phyloP scores from a whole-genome alignment of 176 grass and related monocot species.

The Musa acuminata region DNA sequence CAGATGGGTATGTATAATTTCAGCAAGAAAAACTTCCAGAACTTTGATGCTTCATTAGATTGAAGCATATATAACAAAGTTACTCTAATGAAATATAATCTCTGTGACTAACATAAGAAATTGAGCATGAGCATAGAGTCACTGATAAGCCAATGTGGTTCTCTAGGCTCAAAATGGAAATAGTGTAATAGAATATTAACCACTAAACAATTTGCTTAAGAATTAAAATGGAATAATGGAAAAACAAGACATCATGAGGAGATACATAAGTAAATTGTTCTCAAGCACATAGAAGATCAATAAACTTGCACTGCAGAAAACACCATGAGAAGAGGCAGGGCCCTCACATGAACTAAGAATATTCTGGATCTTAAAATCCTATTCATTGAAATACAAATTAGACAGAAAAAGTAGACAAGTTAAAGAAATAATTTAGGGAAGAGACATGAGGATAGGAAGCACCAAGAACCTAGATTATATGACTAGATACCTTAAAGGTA shows the following conservation, averaged over 20 bases:
- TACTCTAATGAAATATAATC: too few species aligned
- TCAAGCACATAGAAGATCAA: background rate
- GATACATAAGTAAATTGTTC: background rate
- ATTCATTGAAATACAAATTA: background rate
- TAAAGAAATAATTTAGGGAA: background rate
- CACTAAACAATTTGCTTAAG: too few species aligned
- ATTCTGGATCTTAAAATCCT: constrained; percentile 97
- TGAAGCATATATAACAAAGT: too few species aligned
- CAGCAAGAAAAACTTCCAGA: background rate
- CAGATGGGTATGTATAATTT: constrained; percentile 1
- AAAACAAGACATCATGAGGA: too few species aligned
- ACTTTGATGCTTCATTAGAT: too few species aligned
- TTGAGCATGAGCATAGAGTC: too few species aligned
- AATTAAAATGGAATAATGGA: background rate
- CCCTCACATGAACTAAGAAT: constrained; percentile 88
- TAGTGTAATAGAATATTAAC: too few species aligned
- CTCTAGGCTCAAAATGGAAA: too few species aligned
- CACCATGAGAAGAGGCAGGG: constrained; percentile 89
- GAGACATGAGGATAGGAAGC: too few species aligned
- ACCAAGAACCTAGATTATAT: background rate
- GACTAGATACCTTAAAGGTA: constrained; percentile 73
- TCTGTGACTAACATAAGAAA: too few species aligned
- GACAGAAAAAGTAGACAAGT: constrained; percentile 4
- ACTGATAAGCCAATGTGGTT: too few species aligned
- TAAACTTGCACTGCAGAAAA: constrained; percentile 73